Evolutionary conservation across 2,329 filamentous ascomycete genomes (phyloP).

Genomic region (Aspergillus sergii): DNA sequence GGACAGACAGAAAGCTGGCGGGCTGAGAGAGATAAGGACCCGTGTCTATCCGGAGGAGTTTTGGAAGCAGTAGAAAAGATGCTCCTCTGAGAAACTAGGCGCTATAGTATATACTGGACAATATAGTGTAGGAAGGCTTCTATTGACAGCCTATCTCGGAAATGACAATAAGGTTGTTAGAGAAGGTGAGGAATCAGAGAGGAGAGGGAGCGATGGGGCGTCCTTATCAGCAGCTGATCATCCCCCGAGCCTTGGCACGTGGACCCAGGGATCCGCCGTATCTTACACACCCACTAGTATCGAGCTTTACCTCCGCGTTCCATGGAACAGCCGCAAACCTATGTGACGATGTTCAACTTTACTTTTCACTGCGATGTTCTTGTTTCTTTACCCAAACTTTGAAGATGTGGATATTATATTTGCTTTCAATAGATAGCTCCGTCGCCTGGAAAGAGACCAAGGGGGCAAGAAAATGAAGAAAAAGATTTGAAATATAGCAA

Average conservation of each 20-base stretch:
- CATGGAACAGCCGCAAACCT: not conserved
- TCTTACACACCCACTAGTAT: not conserved
- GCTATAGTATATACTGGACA: not conserved
- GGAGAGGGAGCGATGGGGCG: constrained; percentile 1
- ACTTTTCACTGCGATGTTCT: too few species aligned
- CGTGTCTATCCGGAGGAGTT: not conserved
- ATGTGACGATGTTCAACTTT: not conserved
- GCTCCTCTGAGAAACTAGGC: not conserved
- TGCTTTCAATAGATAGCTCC: not conserved
- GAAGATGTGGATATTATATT: not conserved
- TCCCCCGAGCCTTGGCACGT: constrained; percentile 11
- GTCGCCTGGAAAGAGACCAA: not conserved
- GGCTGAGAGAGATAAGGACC: not conserved
- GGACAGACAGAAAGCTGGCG: not conserved
- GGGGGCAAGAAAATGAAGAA: constrained; percentile 2
- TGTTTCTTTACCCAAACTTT: too few species aligned
- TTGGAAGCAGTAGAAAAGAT: not conserved
- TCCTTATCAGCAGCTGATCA: constrained; percentile 18
- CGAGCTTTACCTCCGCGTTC: not conserved
- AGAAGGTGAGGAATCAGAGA: constrained; percentile 2
- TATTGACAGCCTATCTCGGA: constrained; percentile 19
- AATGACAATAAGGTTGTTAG: not conserved
- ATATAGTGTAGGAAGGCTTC: not conserved
- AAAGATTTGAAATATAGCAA: constrained; percentile 3
- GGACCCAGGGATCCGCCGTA: constrained; percentile 1